A percentile compares a stretch with the other conserved stretches of the same genome.
These are phyloP conservation scores for Apiotrichum porosum DNA, from an alignment of 1,284 basidiomycete genomes.

Conservation along the genomic window DNA sequence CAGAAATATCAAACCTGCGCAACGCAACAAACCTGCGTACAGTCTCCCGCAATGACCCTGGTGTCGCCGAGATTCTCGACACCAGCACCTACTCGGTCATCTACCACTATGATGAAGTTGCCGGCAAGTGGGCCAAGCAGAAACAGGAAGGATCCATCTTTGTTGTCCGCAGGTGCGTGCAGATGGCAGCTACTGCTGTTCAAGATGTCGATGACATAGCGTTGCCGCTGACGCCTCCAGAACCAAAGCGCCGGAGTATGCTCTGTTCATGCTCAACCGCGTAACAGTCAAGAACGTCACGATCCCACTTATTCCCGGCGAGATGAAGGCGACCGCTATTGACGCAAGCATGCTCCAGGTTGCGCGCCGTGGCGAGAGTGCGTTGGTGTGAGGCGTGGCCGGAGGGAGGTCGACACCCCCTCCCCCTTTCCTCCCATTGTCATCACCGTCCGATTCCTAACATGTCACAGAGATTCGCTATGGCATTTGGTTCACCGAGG, in stretches of 20 bases:
- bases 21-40: conserved; percentile 33
- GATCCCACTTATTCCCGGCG: conserved; percentile 36
- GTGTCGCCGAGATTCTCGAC: conserved; percentile 35
- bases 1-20: conserved; percentile 7
- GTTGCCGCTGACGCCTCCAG: conserved; percentile 12
- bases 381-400: conserved; percentile 6
- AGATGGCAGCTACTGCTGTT: not conserved
- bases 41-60: conserved; percentile 35
- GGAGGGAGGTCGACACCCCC: not conserved
- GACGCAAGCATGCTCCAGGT: conserved; percentile 39
- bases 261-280: conserved; percentile 43
- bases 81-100: conserved; percentile 37
- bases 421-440: too few species aligned
- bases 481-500: conserved; percentile 42
- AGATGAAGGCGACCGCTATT: conserved; percentile 38
- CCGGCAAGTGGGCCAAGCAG: conserved; percentile 40
- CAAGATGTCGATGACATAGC: not conserved
- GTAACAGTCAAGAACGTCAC: conserved; percentile 37
- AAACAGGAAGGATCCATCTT: conserved; percentile 45
- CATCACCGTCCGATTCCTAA: too few species aligned
- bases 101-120: conserved; percentile 35
- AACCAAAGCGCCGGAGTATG: conserved; percentile 37
- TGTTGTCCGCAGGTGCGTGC: conserved; percentile 36
- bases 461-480: conserved; percentile 12
- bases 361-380: conserved; percentile 40